phyloP scores from a whole-genome alignment of 306 rosid species.

The Vicia sativa region DNA sequence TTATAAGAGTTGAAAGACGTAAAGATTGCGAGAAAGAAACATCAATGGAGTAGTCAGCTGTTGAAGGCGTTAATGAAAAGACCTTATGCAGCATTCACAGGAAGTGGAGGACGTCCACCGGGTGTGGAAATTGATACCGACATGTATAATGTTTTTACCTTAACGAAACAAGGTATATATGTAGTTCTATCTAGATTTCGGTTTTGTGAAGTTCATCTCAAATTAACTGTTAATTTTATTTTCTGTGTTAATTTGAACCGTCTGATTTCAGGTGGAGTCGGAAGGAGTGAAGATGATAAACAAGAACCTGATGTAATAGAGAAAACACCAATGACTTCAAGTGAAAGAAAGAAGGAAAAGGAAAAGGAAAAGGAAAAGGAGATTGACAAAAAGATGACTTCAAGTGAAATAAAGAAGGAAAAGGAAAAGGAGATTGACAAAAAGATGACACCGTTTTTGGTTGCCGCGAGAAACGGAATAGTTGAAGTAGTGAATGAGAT shows the following conservation, averaged over 20 bases:
- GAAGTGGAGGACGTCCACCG: slow-evolving; percentile 35
- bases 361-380: background rate
- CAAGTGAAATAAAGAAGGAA: no score
- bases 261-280: background rate
- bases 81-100: slow-evolving; percentile 30
- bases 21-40: slow-evolving; percentile 37
- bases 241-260: background rate
- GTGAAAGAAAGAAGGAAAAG: background rate
- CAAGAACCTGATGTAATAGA: background rate
- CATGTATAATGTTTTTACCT: background rate
- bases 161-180: slow-evolving; percentile 11
- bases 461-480: slow-evolving; percentile 45
- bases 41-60: slow-evolving; percentile 51
- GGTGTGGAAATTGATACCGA: slow-evolving; percentile 8
- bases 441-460: slow-evolving; percentile 37
- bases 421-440: background rate
- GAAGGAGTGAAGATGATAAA: background rate
- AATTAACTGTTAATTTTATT: no score
- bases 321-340: background rate
- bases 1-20: slow-evolving; percentile 34
- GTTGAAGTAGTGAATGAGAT: slow-evolving; percentile 42
- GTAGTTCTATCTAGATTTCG: background rate
- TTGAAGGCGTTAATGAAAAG: slow-evolving; percentile 45
- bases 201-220: no score
- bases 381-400: slow-evolving; percentile 13